These are phyloP conservation scores for Exophiala xenobiotica DNA, from an alignment of 2,329 filamentous ascomycete genomes.

Conservation along the genomic window DNA sequence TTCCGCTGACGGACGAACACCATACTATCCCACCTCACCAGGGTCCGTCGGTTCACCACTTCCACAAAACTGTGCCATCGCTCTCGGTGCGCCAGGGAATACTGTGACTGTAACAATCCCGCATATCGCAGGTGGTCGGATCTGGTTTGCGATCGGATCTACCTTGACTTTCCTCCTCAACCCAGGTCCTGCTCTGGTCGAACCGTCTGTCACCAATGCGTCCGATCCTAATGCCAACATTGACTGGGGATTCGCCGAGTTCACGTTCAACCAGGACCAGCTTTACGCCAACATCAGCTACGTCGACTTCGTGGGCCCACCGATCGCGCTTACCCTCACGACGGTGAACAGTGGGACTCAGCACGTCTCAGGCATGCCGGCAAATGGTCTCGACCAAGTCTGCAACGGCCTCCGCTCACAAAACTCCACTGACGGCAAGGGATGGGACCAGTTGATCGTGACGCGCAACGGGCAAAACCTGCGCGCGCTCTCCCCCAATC, in stretches of 20 bases:
- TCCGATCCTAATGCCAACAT: conserved; percentile 62
- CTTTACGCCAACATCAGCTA: conserved; percentile 70
- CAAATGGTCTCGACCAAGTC: conserved; percentile 58
- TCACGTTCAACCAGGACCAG: conserved; percentile 62
- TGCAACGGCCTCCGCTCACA: conserved; percentile 57
- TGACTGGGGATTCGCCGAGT: conserved; percentile 68
- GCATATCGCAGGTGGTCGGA: conserved; percentile 66
- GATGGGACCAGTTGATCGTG: conserved; percentile 63
- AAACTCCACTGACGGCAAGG: conserved; percentile 53
- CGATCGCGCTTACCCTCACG: conserved; percentile 57
- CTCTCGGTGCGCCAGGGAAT: conserved; percentile 60
- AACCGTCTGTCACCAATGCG: conserved; percentile 69
- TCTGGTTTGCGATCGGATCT: conserved; percentile 66
- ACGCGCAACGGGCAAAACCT: conserved; percentile 41
- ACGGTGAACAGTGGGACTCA: conserved; percentile 46
- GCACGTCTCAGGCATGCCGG: conserved; percentile 58
- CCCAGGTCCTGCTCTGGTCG: conserved; percentile 69
- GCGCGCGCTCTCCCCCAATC: conserved; percentile 45
- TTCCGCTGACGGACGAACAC: conserved; percentile 62
- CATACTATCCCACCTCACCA: conserved; percentile 65
- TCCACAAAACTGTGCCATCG: conserved; percentile 61
- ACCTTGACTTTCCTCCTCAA: conserved; percentile 69
- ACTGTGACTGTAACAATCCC: conserved; percentile 65
- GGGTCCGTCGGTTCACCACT: conserved; percentile 36
- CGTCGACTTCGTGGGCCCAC: conserved; percentile 70